Conservation (phyloP, 176 grass and related monocot genomes). For the Paspalum notatum region DNA sequence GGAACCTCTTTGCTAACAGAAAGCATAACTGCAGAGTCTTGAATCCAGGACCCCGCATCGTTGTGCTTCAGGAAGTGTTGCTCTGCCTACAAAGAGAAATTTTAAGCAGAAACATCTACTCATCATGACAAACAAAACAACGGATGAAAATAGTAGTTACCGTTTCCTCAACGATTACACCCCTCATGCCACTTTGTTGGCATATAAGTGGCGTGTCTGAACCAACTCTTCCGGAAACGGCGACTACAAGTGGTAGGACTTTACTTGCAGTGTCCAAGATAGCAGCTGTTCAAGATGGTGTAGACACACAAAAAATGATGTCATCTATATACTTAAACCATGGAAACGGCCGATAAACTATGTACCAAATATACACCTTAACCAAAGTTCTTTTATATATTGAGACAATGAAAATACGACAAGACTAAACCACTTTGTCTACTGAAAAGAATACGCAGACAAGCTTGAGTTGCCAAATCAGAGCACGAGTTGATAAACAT, state of each 20-base stretch:
- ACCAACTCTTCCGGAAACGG: slow-evolving; percentile 80
- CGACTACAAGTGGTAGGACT: slow-evolving; percentile 80
- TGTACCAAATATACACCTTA: slow-evolving; percentile 33
- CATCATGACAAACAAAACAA: neutral
- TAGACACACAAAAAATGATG: slow-evolving; percentile 21
- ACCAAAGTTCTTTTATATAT: neutral
- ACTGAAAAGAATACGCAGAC: neutral
- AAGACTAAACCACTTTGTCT: neutral
- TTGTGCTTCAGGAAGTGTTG: slow-evolving; percentile 98
- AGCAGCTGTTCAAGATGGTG: slow-evolving; percentile 50
- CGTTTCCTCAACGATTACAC: slow-evolving; percentile 86
- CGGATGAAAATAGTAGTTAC: slow-evolving; percentile 45
- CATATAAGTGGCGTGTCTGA: slow-evolving; percentile 88
- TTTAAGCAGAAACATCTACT: slow-evolving; percentile 18
- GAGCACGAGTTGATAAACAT: slow-evolving; percentile 3
- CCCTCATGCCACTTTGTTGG: slow-evolving; percentile 92
- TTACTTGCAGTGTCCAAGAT: slow-evolving; percentile 85
- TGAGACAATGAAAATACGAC: slow-evolving; percentile 10
- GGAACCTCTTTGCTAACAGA: slow-evolving; percentile 87
- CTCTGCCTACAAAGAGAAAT: slow-evolving; percentile 62
- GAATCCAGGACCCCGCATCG: slow-evolving; percentile 97
- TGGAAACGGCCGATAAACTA: neutral
- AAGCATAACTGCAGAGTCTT: slow-evolving; percentile 88
- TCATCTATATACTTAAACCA: neutral
- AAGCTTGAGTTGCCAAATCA: slow-evolving; percentile 6